These are phyloP conservation scores for Coleophoma eucalyptorum DNA, from an alignment of 2,329 filamentous ascomycete species.

Conservation along the genomic window DNA sequence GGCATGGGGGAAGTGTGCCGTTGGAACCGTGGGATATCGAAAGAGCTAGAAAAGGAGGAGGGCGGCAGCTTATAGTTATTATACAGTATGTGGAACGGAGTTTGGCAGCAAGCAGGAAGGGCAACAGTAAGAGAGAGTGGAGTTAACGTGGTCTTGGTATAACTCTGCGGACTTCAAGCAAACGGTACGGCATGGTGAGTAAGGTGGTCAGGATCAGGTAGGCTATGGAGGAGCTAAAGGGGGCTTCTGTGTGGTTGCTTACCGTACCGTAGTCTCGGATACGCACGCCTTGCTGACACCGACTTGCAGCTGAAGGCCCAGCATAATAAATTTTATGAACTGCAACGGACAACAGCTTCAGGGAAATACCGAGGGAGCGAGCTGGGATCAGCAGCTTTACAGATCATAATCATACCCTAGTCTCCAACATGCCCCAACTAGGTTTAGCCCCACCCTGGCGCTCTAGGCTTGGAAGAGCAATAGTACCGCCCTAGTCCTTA, in stretches of 20 bases:
- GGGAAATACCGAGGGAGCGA: not conserved
- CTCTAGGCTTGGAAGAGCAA: not conserved
- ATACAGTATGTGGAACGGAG: conserved; percentile 2
- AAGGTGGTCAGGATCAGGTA: not conserved
- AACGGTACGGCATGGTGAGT: not conserved
- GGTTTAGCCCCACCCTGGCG: not conserved
- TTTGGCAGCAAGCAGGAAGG: not conserved
- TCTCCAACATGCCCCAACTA: not conserved
- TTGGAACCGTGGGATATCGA: not conserved
- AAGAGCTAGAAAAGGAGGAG: not conserved
- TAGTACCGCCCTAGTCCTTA: not conserved
- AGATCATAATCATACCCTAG: not conserved
- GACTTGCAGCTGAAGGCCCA: not conserved
- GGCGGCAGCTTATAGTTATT: not conserved
- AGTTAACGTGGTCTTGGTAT: conserved; percentile 8
- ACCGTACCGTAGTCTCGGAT: conserved; percentile 2
- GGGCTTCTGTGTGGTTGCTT: not conserved
- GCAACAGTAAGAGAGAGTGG: conserved; percentile 2
- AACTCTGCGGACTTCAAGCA: not conserved
- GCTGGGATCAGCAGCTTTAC: not conserved
- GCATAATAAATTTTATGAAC: not conserved
- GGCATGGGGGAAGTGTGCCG: not conserved
- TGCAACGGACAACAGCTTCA: not conserved
- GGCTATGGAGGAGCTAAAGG: not conserved
- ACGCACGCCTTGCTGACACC: conserved; percentile 1